phyloP scores from a whole-genome alignment of 345 rosid species.

The Eutrema japonicum region DNA sequence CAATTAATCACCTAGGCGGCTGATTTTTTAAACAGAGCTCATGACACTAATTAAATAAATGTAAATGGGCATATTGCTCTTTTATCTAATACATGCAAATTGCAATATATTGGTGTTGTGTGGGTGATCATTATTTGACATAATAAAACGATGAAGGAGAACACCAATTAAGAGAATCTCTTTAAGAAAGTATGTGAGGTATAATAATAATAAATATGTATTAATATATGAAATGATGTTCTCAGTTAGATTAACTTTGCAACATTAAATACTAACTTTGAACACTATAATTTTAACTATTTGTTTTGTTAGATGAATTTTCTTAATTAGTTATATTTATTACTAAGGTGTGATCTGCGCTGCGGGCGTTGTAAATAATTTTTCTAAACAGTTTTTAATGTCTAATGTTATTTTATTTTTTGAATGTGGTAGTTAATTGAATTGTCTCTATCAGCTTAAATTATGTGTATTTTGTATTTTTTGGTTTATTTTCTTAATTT shows the following conservation, averaged over 20 bases:
- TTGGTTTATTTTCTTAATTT: no score
- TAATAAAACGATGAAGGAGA: constrained; percentile 5
- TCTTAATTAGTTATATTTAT: not conserved
- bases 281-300: not conserved
- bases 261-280: not conserved
- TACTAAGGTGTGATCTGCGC: no score
- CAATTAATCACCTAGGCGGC: no score
- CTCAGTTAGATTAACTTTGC: not conserved
- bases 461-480: no score
- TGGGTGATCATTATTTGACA: not conserved
- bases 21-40: no score
- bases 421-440: no score
- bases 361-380: no score
- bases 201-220: not conserved
- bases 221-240: not conserved
- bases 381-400: no score
- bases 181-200: not conserved
- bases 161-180: not conserved
- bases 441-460: no score
- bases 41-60: constrained; percentile 22
- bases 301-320: not conserved
- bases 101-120: constrained; percentile 22
- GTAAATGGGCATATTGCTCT: constrained; percentile 1
- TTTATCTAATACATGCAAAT: constrained; percentile 18
- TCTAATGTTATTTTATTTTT: no score